Percentiles rank a stretch among this genome's conserved stretches.
Conservation (phyloP, 176 grass and related monocot species). For the Oryza longistaminata region DNA sequence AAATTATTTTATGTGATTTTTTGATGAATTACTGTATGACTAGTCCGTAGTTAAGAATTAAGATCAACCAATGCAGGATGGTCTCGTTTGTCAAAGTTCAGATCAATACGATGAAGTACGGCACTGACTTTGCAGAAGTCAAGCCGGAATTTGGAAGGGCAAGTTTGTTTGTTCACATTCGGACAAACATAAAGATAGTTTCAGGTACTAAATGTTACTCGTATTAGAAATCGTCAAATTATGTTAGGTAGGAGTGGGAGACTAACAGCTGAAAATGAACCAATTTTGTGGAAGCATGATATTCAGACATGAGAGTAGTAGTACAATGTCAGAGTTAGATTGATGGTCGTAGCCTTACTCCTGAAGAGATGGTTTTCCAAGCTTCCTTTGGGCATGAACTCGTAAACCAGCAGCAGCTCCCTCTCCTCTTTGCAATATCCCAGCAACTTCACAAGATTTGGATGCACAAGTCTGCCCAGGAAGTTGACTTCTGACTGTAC, state of each 20-base stretch:
- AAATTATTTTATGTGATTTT: too few relatives aligned
- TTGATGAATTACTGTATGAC: too few relatives aligned
- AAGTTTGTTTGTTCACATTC: neutral
- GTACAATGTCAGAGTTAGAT: neutral
- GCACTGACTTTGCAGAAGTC: neutral
- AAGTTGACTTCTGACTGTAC: conserved; percentile 87
- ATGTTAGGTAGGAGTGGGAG: neutral
- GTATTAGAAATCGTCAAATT: neutral
- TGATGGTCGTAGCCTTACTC: conserved; percentile 38
- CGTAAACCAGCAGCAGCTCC: conserved; percentile 91
- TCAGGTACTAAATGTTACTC: neutral
- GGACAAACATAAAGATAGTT: neutral
- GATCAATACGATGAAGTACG: neutral
- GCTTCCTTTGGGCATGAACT: conserved; percentile 87
- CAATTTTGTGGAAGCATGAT: neutral
- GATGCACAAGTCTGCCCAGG: conserved; percentile 77
- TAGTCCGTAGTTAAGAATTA: too few relatives aligned
- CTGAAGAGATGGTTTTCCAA: conserved; percentile 91
- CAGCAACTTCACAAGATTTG: conserved; percentile 84
- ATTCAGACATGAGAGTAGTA: neutral
- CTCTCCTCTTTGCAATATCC: conserved; percentile 85
- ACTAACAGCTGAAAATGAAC: neutral
- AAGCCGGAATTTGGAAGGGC: neutral
- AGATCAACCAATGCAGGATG: too few relatives aligned
- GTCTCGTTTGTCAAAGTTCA: neutral